Evolutionary conservation across 1,284 basidiomycete species (phyloP).

Genomic region (Sanghuangporus sanghuang): DNA sequence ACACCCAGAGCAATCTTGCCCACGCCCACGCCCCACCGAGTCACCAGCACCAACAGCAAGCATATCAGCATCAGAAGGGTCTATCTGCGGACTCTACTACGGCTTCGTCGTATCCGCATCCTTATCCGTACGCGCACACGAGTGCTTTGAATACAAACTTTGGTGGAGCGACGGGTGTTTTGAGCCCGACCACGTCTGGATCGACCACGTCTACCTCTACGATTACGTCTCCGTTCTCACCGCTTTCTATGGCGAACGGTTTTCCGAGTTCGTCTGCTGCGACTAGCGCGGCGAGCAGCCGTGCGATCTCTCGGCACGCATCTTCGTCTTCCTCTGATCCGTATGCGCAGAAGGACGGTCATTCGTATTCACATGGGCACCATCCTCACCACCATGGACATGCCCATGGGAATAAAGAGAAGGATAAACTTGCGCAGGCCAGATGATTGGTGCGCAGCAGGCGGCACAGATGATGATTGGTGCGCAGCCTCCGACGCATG

Average conservation of each 20-base stretch:
- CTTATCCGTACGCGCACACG: constrained; percentile 2
- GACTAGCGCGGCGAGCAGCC: constrained; percentile 11
- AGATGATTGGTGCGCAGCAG: not conserved
- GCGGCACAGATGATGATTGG: constrained; percentile 6
- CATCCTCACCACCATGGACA: not conserved
- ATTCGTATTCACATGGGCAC: not conserved
- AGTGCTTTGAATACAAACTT: not conserved
- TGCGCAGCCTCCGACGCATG: constrained; percentile 6
- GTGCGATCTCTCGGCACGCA: constrained; percentile 16
- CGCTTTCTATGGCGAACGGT: constrained; percentile 9
- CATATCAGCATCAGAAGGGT: constrained; percentile 10
- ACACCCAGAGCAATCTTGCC: not conserved
- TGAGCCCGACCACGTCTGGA: constrained; percentile 5
- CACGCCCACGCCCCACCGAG: not conserved
- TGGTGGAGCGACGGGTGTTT: not conserved
- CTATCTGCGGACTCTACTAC: constrained; percentile 2
- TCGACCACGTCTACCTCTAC: constrained; percentile 4
- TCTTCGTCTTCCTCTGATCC: constrained; percentile 13
- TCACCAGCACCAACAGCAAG: not conserved
- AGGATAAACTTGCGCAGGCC: constrained; percentile 9
- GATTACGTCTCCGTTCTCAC: constrained; percentile 4
- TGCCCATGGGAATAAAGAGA: constrained; percentile 1
- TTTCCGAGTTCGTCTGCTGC: constrained; percentile 1
- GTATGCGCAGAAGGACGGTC: constrained; percentile 2
- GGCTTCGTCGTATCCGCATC: not conserved